Evolutionary conservation across 106 monocot species (phyloP).

Genomic region (Chionographis japonica): DNA sequence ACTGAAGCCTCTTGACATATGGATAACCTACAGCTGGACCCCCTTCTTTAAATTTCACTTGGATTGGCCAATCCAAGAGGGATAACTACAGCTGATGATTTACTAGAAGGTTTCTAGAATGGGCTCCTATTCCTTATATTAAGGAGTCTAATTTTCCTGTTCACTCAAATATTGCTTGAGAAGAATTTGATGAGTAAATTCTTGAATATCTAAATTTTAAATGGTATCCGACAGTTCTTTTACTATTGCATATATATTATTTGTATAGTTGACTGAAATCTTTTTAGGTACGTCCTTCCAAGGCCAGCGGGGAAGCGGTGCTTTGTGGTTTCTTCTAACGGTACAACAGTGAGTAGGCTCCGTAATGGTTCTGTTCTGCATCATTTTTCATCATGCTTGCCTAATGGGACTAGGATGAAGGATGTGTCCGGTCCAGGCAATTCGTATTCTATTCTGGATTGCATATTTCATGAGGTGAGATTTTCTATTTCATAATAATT

Average conservation of each 20-base stretch:
- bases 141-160: too few relatives aligned
- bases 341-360: constrained; percentile 79
- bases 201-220: not conserved
- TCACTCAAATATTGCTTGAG: too few relatives aligned
- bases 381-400: constrained; percentile 80
- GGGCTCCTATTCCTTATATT: too few relatives aligned
- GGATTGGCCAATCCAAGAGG: too few relatives aligned
- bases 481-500: not conserved
- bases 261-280: not conserved
- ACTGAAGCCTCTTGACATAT: too few relatives aligned
- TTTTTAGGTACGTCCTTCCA: constrained; percentile 78
- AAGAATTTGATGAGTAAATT: not conserved
- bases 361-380: constrained; percentile 92
- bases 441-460: constrained; percentile 83
- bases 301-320: constrained; percentile 88
- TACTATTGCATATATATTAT: not conserved
- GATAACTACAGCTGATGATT: too few relatives aligned
- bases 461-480: constrained; percentile 91
- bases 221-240: not conserved
- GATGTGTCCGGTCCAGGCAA: constrained; percentile 64
- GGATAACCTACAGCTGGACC: too few relatives aligned
- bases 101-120: too few relatives aligned
- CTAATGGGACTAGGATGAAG: constrained; percentile 74
- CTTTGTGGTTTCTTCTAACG: constrained; percentile 89
- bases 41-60: too few relatives aligned